Base-by-base conservation (phyloP, 176 grass and related monocot genomes). In the Dendrocalamus sinicus region DNA sequence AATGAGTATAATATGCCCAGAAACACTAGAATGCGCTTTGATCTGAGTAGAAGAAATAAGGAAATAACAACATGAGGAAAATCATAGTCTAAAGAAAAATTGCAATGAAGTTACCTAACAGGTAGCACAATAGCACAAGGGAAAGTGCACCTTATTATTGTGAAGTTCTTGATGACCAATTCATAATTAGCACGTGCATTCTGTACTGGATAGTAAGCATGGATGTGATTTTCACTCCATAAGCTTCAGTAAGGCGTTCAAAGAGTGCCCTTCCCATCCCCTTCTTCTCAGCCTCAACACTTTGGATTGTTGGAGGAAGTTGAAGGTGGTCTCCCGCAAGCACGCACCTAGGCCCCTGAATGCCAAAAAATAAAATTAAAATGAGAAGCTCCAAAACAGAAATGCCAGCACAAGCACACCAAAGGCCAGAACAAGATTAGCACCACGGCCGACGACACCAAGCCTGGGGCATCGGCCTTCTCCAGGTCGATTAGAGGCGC, bases 151-250 rank as follows among this genome's bases (percentile, higher is more conserved):
- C 96, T 98, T 98, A 83, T 90, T 88, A 79, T 88, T 77, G 71
- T 98, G 95, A 85, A 98, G 93, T 95, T 98, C 96, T 88, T 98
- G 96, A 98, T 74, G 93, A 95, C 96, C 96, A 98, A 72, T 82
- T 92, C 96, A 98, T 98, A 71, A 98, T 94, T 55, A 91, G 88
- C 41, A 95, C 90, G 23, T 98, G 96, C 96, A 98, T 95, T 76
- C 96, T 91, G 84, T 98, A 98, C 78, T 95, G 96, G 78, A 91
- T 81, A 85, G 88, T 95, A 39, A 98, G 96, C 96, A 95, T 98
- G 60, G 70, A 93, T 73, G 84, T 98, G 80, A 95, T 91, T 81
- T 95, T 78, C 14, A 95, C 86, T 68, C 90, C 84, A 79, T 92
- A 95, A 81, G 92, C 85, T 74, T 89, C 78, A 20, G 89, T 89